Conservation (phyloP, 768 basidiomycete species). For the Leccinum subgranulosum region DNA sequence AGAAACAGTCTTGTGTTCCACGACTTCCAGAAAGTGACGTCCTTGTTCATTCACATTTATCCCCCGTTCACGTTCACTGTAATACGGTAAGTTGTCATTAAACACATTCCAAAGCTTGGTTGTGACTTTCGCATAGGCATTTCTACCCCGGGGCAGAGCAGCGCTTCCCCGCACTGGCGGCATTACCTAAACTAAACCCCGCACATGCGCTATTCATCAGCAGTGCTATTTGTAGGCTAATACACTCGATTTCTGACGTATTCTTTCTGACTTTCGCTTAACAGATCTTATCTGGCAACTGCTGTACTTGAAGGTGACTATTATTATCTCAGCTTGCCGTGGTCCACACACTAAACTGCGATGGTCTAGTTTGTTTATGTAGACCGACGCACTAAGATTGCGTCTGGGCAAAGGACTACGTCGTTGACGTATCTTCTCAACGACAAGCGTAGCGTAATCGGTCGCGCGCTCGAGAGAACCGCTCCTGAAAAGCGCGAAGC, state of each 20-base stretch:
- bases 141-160: constrained; percentile 77
- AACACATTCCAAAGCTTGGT: background rate
- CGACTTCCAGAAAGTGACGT: constrained; percentile 94
- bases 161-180: constrained; percentile 81
- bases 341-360: background rate
- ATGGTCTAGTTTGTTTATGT: constrained; percentile 71
- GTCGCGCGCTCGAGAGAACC: constrained; percentile 60
- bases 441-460: constrained; percentile 83
- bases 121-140: constrained; percentile 51
- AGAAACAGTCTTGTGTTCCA: constrained; percentile 98
- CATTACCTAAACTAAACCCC: constrained; percentile 71
- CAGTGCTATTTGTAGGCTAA: constrained; percentile 72
- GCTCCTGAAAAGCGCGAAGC: constrained; percentile 59
- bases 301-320: constrained; percentile 82
- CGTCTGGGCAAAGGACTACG: constrained; percentile 87
- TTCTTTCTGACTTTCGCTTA: constrained; percentile 5
- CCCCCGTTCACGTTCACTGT: constrained; percentile 88
- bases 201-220: constrained; percentile 72
- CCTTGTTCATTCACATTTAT: constrained; percentile 93
- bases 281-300: constrained; percentile 91
- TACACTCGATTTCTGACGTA: constrained; percentile 6
- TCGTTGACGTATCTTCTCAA: constrained; percentile 87
- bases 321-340: background rate
- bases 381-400: constrained; percentile 84
- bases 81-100: constrained; percentile 58